Percentiles rank a stretch among this genome's conserved stretches.
Evolutionary conservation across 176 grass and related monocot species (phyloP).

Genomic region (Oryza longistaminata): DNA sequence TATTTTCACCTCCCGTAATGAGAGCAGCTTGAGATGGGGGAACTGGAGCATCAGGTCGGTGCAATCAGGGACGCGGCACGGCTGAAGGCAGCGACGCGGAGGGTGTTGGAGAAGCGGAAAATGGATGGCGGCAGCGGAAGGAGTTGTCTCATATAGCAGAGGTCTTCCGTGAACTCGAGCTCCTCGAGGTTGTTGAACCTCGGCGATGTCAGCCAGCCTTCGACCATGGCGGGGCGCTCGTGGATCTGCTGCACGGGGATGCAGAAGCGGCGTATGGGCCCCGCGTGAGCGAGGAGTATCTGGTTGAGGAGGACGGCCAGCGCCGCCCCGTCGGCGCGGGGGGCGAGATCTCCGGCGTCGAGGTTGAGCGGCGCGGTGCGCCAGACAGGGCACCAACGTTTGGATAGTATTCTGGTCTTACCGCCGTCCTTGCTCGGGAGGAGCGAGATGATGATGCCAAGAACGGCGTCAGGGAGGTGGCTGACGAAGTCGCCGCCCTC

Average conservation of each 20-base stretch:
- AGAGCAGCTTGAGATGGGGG: background rate
- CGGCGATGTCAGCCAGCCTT: background rate
- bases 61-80: background rate
- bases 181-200: slow-evolving; percentile 10
- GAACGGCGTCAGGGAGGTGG: background rate
- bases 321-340: too few relatives aligned
- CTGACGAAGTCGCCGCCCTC: background rate
- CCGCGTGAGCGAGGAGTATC: background rate
- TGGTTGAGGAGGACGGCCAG: background rate
- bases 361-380: background rate
- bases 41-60: background rate
- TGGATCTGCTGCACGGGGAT: background rate
- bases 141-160: background rate
- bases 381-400: background rate
- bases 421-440: background rate
- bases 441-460: slow-evolving; percentile 8
- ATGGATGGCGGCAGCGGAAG: slow-evolving; percentile 4
- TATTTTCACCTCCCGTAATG: background rate
- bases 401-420: too few relatives aligned
- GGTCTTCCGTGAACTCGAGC: background rate
- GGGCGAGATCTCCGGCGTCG: background rate
- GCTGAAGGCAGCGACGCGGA: background rate
- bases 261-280: background rate
- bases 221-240: background rate
- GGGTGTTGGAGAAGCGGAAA: slow-evolving; percentile 15